Evolutionary conservation across 1,284 basidiomycete species (phyloP).

Genomic region (Sparassis latifolia): DNA sequence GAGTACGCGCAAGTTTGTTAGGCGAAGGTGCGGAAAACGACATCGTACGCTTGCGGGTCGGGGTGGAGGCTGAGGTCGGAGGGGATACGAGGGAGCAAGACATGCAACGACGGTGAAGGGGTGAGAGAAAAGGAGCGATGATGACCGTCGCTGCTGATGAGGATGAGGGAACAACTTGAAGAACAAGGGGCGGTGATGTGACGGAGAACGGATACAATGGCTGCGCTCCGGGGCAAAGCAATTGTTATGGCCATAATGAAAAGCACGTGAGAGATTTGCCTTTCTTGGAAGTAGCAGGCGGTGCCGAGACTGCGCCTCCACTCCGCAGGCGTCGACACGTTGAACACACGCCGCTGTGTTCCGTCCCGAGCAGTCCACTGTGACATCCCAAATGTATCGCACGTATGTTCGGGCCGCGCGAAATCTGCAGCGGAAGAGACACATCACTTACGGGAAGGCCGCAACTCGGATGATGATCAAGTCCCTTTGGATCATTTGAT

Average conservation of each 20-base stretch:
- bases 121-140: slow-evolving; percentile 8
- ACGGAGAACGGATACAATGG: slow-evolving; percentile 15
- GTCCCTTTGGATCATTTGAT: slow-evolving; percentile 7
- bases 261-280: no score
- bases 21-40: slow-evolving; percentile 25
- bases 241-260: no score
- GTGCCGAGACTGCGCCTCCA: slow-evolving; percentile 11
- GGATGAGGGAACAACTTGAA: slow-evolving; percentile 1
- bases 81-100: slow-evolving; percentile 14
- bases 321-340: slow-evolving; percentile 10
- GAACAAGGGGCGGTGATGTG: slow-evolving; percentile 15
- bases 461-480: slow-evolving; percentile 7
- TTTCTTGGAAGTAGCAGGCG: background rate
- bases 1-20: slow-evolving; percentile 20
- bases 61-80: slow-evolving; percentile 5
- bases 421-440: no score
- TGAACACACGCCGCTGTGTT: slow-evolving; percentile 17
- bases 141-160: slow-evolving; percentile 7
- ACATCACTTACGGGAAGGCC: background rate
- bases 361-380: slow-evolving; percentile 8
- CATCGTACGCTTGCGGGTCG: slow-evolving; percentile 27
- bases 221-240: slow-evolving; percentile 8
- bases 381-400: no score
- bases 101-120: slow-evolving; percentile 13
- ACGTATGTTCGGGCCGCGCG: no score